Conservation (phyloP, 345 rosid species). For the Zanthoxylum bungeanum region DNA sequence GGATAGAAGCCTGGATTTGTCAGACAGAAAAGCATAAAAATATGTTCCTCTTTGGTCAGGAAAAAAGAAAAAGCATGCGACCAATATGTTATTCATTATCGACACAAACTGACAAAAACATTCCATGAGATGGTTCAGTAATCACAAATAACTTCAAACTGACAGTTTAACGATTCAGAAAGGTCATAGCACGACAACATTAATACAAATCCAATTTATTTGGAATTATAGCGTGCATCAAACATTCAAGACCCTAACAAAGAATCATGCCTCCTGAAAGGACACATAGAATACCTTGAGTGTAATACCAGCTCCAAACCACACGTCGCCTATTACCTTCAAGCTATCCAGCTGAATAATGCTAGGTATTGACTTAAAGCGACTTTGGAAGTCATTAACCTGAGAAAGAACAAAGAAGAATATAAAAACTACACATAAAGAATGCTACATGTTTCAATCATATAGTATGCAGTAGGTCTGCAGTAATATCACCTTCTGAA, state of each 20-base stretch:
- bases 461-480: not conserved
- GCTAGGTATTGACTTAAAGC: conserved; percentile 60
- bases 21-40: not conserved
- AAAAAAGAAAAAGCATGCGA: not conserved
- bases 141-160: not conserved
- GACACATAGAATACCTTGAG: conserved; percentile 44
- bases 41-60: not conserved
- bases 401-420: conserved; percentile 21
- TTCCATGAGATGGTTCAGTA: not conserved
- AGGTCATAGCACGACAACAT: not conserved
- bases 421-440: not conserved
- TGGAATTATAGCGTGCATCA: not conserved
- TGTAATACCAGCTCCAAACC: conserved; percentile 54
- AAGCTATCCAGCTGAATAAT: conserved; percentile 49
- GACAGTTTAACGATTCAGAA: not conserved
- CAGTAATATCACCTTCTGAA: conserved; percentile 38
- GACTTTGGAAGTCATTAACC: conserved; percentile 42
- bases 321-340: conserved; percentile 57
- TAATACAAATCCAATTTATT: not conserved
- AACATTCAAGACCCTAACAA: not conserved
- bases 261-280: not conserved
- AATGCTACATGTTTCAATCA: not conserved
- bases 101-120: not conserved
- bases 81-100: not conserved
- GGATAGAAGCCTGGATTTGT: not conserved